Base-by-base conservation (phyloP, 345 rosid species). In the Eucalyptus tenuipes region DNA sequence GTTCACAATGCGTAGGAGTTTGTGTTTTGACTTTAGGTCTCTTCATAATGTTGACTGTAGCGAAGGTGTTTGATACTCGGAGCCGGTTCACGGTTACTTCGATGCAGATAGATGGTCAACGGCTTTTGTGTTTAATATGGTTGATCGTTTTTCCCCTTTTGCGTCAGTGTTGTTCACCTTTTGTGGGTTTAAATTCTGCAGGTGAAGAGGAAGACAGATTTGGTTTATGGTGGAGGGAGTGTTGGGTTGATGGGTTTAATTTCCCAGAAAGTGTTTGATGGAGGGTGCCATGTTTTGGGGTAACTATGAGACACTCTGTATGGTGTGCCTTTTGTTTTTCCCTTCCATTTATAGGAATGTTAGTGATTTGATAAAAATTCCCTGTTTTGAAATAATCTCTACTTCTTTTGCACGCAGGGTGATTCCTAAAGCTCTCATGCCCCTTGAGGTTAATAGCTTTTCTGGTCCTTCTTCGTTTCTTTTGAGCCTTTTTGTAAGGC, bases 221-320 rank as follows among this genome's bases (percentile, higher is more conserved):
- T 97, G 93, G 99, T 97, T 86, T 97, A 97, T 85, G 99, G 99
- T 86, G 99, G 99, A 88, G 99, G 99, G 90, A 96, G 99, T 92
- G 94, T 97, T 93, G 99, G 99, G 45, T 90, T 97, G 89, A 97
- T 96, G 99, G 99, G 99, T 91, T 91, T 97, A 93, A 94, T 98
- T 82, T 96, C 99, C 86, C 93, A 91, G 93, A 95, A 96, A 87
- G 99, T 95, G 20, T 89, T 93, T 86, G 95, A 93, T 91, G 99
- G 98, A 87, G 99, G 99, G 87, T 94, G 97, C 90, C 96, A 93
- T 93, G 99, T 98, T 61, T 93, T 97, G 87, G 99, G 99, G 98
- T 96, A 93, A 88, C 71, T 87, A 86, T 84, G 49, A 87, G 49
- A 81, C 84, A 45, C 64, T 88, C 49, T 45, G 49, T 44, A 86